These are phyloP conservation scores for Yamadazyma nakazawae DNA, from an alignment of 805 yeast genomes.

Conservation along the genomic window DNA sequence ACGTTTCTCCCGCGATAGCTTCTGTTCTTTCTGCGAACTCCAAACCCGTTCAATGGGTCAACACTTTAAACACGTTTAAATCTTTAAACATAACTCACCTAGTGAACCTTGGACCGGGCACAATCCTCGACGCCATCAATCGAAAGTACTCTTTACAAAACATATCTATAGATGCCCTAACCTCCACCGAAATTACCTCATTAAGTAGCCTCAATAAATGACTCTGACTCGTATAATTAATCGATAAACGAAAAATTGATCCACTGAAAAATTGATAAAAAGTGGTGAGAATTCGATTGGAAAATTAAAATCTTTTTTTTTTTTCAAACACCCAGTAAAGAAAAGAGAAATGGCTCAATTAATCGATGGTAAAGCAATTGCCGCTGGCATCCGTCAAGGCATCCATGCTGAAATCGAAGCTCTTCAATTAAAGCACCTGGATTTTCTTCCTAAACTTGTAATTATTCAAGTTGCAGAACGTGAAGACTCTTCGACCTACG, in stretches of 20 bases:
- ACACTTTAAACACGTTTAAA: slow-evolving; percentile 27
- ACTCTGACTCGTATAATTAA: not conserved
- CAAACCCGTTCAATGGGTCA: slow-evolving; percentile 43
- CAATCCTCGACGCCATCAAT: slow-evolving; percentile 26
- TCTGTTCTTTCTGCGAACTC: slow-evolving; percentile 26
- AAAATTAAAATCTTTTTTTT: too few relatives aligned
- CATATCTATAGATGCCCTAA: not conserved
- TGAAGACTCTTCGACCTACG: slow-evolving; percentile 80
- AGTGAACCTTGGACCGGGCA: slow-evolving; percentile 40
- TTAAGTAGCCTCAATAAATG: not conserved
- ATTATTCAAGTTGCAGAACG: slow-evolving; percentile 77
- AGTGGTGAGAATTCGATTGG: not conserved
- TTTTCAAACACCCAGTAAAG: not conserved
- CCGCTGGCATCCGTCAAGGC: slow-evolving; percentile 34
- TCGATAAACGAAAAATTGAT: not conserved
- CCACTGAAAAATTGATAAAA: not conserved
- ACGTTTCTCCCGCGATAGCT: slow-evolving; percentile 21
- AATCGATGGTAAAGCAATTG: slow-evolving; percentile 46
- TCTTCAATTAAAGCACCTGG: slow-evolving; percentile 44
- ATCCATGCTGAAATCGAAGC: slow-evolving; percentile 39
- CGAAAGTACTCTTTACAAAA: slow-evolving; percentile 6
- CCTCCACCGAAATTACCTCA: not conserved
- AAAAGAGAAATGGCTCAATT: slow-evolving; percentile 22
- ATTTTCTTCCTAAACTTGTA: slow-evolving; percentile 61
- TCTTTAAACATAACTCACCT: slow-evolving; percentile 17